Evolutionary conservation across 1,139 yeast species (phyloP).

Genomic region (Saccharomyces uvarum): DNA sequence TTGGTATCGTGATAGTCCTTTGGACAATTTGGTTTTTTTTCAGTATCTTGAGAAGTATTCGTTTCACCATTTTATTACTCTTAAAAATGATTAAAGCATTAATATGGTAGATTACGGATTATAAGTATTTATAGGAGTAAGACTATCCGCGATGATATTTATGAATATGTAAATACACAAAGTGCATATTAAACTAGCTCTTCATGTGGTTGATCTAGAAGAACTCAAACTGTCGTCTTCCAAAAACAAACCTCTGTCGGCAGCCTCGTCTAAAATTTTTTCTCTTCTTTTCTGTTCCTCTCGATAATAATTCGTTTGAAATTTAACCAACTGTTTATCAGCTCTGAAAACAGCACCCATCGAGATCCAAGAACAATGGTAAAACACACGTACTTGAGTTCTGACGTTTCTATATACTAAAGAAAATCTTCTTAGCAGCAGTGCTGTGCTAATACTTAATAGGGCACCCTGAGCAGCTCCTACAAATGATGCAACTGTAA

Average conservation of each 20-base stretch:
- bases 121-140: constrained; percentile 3
- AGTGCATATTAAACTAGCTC: background rate
- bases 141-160: background rate
- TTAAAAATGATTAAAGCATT: constrained; percentile 41
- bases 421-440: constrained; percentile 31
- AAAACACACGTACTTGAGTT: constrained; percentile 35
- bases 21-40: constrained; percentile 69
- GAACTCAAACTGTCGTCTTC: constrained; percentile 27
- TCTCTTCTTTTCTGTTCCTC: constrained; percentile 31
- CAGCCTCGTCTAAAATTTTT: constrained; percentile 36
- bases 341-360: constrained; percentile 37
- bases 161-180: constrained; percentile 1
- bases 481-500: constrained; percentile 32
- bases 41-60: constrained; percentile 42
- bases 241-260: constrained; percentile 37
- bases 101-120: constrained; percentile 27
- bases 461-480: constrained; percentile 37
- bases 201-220: background rate
- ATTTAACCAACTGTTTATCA: constrained; percentile 34
- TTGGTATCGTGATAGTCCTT: constrained; percentile 51
- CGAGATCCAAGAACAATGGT: constrained; percentile 36
- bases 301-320: constrained; percentile 31
- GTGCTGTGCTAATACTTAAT: constrained; percentile 31
- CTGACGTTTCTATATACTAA: constrained; percentile 33
- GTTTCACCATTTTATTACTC: constrained; percentile 32